Conservation (phyloP, 2,329 filamentous ascomycete genomes). For the Trichoderma semiorbis region DNA sequence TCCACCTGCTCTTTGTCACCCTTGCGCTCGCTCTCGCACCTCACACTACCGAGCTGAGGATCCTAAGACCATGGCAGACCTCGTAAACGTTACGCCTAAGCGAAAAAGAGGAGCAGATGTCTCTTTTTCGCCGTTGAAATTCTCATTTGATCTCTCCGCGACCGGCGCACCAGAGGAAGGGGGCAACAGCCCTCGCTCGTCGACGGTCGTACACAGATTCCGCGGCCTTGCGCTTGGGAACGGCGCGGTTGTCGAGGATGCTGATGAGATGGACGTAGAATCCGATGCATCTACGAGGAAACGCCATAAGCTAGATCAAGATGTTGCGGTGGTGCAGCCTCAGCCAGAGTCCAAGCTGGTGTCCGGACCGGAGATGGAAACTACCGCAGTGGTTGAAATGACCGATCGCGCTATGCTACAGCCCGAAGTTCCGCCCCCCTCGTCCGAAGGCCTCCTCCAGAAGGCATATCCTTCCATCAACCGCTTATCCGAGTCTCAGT, state of each 20-base stretch:
- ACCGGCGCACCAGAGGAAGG: slow-evolving; percentile 41
- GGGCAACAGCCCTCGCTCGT: slow-evolving; percentile 49
- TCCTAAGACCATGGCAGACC: slow-evolving; percentile 16
- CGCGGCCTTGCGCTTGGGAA: slow-evolving; percentile 46
- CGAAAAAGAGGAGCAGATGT: slow-evolving; percentile 43
- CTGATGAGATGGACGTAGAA: slow-evolving; percentile 30
- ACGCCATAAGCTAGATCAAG: slow-evolving; percentile 35
- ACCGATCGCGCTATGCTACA: neutral
- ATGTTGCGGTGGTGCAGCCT: slow-evolving; percentile 22
- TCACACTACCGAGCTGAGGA: neutral
- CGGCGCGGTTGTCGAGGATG: slow-evolving; percentile 38
- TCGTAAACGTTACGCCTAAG: slow-evolving; percentile 39
- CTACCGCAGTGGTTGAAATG: neutral
- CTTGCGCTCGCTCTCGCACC: neutral
- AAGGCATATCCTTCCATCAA: slow-evolving; percentile 36
- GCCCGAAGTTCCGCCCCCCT: neutral
- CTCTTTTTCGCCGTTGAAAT: slow-evolving; percentile 36
- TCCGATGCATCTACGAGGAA: slow-evolving; percentile 35
- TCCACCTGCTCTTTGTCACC: neutral
- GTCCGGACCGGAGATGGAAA: neutral
- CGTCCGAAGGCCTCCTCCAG: neutral
- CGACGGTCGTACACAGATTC: slow-evolving; percentile 50
- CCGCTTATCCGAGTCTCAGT: slow-evolving; percentile 38
- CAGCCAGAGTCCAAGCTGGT: neutral
- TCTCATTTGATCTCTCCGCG: slow-evolving; percentile 44